Evolutionary conservation across 306 rosid species (phyloP), one percentile per base, ranked within the genome.

Genomic region (Luffa aegyptiaca): DNA sequence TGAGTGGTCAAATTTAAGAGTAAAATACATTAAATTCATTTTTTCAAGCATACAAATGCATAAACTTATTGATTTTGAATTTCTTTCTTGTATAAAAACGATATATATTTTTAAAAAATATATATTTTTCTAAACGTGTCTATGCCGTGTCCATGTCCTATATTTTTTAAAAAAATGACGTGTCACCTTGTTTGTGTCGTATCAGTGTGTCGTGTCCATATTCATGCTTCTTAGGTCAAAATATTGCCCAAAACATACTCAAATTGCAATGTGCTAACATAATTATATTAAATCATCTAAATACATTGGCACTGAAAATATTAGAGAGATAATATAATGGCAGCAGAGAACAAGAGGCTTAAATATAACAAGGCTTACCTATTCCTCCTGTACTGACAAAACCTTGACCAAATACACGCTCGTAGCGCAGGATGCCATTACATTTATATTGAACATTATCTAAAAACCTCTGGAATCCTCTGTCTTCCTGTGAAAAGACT

Each of bases 301-400:
- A 48, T 51, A 16, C 13, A 46, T 46, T 46, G 26, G 42, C 42
- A 46, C 26, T 72, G 59, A 14, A 17, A 66, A 68, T 6, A 17
- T 66, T 66, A 37, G 61, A 55, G 64, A 75, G 31, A 14, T 12
- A n/a, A 73, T 5, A 14, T 12, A n/a, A 73, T 5, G 78, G 17
- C 42, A 21, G 78, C 57, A 39, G 44, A 75, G 8, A n/a, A 49
- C 5, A 78, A 41, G 57, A 78, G 41, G 57, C n/a, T 42, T 68
- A 14, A 63, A 81, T 4, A 44, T 4, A 44, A 55, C 33, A 16
- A 75, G 68, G 31, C 69, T 21, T 87, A 87, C 90, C 90, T 11
- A 87, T 59, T 66, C 90, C 90, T 82, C 90, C 90, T 6, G 90
- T 87, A 82, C 90, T 87, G 59, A 84, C 90, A 75, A 76, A 87